Percentiles rank a stretch among this genome's conserved stretches.
phyloP scores from a whole-genome alignment of 768 basidiomycete genomes.

The Myochromella boudieri region DNA sequence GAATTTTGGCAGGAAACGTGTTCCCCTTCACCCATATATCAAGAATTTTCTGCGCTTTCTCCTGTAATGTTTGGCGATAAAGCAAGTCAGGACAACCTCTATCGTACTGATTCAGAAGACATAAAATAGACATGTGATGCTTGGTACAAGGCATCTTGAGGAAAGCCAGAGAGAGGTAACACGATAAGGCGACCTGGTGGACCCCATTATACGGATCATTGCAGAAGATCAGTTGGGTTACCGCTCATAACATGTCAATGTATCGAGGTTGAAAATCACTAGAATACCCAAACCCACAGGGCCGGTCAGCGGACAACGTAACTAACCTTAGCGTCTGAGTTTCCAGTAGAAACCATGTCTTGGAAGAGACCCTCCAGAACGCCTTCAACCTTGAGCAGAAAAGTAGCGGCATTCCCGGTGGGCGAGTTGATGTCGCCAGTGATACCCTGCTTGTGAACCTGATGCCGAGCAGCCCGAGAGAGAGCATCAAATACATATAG shows the following conservation, averaged over 20 bases:
- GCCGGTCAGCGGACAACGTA: too few relatives aligned
- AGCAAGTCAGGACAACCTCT: conserved; percentile 41
- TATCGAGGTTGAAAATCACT: too few relatives aligned
- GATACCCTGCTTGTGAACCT: conserved; percentile 63
- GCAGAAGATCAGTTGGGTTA: neutral
- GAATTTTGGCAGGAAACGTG: conserved; percentile 81
- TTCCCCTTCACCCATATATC: conserved; percentile 95
- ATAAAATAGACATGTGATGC: conserved; percentile 30
- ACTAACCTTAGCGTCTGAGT: conserved; percentile 86
- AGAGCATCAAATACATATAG: conserved; percentile 95
- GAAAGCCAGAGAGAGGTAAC: neutral
- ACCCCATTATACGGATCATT: neutral
- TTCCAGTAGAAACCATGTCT: conserved; percentile 72
- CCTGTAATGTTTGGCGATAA: conserved; percentile 55
- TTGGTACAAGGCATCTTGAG: conserved; percentile 11
- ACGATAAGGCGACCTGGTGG: neutral
- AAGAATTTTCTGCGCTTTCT: conserved; percentile 95
- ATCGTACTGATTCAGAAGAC: conserved; percentile 28
- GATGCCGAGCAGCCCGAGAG: conserved; percentile 74
- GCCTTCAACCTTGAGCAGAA: conserved; percentile 87
- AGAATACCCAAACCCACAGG: too few relatives aligned
- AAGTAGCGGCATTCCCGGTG: conserved; percentile 76
- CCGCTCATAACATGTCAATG: too few relatives aligned
- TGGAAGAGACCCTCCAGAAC: conserved; percentile 86
- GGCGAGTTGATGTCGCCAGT: conserved; percentile 53